Evolutionary conservation across 352 stramenopile species (phyloP).

Genomic region (Phytophthora capsici): DNA sequence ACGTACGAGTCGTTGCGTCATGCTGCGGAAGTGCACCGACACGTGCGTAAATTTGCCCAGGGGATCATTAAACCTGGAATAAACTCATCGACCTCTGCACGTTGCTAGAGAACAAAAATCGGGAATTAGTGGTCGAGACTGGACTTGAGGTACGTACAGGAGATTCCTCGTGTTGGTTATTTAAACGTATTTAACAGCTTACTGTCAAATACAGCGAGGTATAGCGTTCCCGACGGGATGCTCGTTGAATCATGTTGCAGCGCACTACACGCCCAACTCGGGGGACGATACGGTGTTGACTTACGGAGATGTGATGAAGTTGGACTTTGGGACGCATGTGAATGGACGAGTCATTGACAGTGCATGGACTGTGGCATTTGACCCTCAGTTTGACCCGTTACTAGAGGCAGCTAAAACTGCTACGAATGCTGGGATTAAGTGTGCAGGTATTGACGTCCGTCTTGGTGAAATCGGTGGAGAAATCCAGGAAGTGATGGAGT

Average conservation of each 20-base stretch:
- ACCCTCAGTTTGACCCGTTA: constrained; percentile 94
- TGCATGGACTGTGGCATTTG: constrained; percentile 97
- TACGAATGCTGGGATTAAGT: constrained; percentile 93
- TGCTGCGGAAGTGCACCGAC: constrained; percentile 95
- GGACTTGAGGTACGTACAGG: constrained; percentile 71
- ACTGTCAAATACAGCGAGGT: constrained; percentile 20
- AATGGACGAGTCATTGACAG: constrained; percentile 98
- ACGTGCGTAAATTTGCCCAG: constrained; percentile 93
- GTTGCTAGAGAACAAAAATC: constrained; percentile 96
- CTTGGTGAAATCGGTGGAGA: constrained; percentile 53
- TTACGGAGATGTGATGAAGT: constrained; percentile 97
- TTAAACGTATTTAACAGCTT: constrained; percentile 33
- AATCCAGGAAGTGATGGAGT: constrained; percentile 39
- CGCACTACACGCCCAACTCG: constrained; percentile 97
- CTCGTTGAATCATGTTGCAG: constrained; percentile 97
- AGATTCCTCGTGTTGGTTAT: constrained; percentile 15
- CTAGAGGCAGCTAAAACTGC: constrained; percentile 93
- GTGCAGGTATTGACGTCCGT: constrained; percentile 95
- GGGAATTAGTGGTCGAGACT: constrained; percentile 93
- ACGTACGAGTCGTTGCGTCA: constrained; percentile 84
- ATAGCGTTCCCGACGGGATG: constrained; percentile 92
- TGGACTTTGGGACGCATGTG: constrained; percentile 98
- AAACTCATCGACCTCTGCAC: constrained; percentile 97
- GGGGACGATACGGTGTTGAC: constrained; percentile 94
- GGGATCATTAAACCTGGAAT: constrained; percentile 95